Evolutionary conservation across 352 stramenopile genomes (phyloP).

Genomic region (Pythium biforme): DNA sequence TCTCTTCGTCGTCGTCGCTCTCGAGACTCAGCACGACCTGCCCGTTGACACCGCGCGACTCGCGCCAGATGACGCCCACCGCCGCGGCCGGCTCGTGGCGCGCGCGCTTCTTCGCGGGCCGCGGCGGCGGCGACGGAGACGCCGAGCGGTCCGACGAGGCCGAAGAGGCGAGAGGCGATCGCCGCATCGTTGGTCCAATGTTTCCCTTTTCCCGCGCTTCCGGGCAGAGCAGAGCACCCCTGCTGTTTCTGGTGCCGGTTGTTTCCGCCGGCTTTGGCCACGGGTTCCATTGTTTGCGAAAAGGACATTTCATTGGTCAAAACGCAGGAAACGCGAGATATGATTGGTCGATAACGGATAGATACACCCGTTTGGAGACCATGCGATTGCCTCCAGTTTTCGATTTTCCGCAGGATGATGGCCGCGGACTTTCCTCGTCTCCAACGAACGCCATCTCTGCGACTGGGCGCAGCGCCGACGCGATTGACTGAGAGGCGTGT

Average conservation of each 20-base stretch:
- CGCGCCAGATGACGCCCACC: slow-evolving; percentile 45
- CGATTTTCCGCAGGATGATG: background rate
- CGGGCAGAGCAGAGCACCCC: no score
- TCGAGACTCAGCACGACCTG: slow-evolving; percentile 51
- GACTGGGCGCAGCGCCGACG: background rate
- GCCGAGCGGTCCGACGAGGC: slow-evolving; percentile 1
- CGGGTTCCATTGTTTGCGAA: slow-evolving; percentile 24
- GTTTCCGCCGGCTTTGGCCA: background rate
- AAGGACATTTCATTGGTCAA: slow-evolving; percentile 1
- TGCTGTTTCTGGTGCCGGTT: background rate
- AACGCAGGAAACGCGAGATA: slow-evolving; percentile 1
- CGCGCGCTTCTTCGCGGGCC: slow-evolving; percentile 45
- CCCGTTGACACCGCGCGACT: slow-evolving; percentile 46
- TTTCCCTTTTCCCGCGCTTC: background rate
- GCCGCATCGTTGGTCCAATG: slow-evolving; percentile 5
- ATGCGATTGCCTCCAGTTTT: background rate
- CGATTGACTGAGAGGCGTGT: slow-evolving; percentile 19
- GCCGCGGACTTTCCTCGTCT: background rate
- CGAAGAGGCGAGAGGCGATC: background rate
- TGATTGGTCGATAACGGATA: slow-evolving; percentile 19
- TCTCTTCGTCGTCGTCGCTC: slow-evolving; percentile 13
- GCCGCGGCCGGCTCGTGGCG: slow-evolving; percentile 69
- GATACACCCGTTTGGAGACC: slow-evolving; percentile 13
- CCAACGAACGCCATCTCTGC: slow-evolving; percentile 2
- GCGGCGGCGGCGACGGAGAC: slow-evolving; percentile 17